Evolutionary conservation across 169 alveolate genomes (phyloP), one percentile per base, ranked within the genome.

Genomic region (Theileria orientalis): DNA sequence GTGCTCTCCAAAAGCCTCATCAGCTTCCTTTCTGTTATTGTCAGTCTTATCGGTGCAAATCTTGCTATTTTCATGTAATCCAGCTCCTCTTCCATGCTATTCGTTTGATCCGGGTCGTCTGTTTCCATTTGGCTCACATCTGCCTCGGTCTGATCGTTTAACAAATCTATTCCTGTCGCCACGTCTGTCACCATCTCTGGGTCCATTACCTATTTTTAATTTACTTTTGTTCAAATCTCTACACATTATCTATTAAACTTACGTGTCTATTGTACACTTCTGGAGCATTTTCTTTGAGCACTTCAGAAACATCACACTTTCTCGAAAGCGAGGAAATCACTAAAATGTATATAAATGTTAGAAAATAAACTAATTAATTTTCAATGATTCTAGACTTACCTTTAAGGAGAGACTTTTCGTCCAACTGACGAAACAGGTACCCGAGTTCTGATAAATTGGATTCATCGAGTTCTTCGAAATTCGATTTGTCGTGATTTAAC

Each of bases 1-100:
- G 98, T 79, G 49, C 96, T 91, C 66, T 94, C 98, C 41, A 94
- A 74, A 37, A 94, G 76, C 25, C 95, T 85, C 70, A 94, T 79
- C 47, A 91, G 84, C 32, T 88, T 83, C 27, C 98, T 70, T 70
- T 94, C 97, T 5, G 47, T 62, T 19, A 60, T 46, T 0, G 74
- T 56, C 14, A 82, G 76, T 30, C 89, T 8, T 44, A 82, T 35
- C 1, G 89, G 89, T 13, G 84, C 82, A 16, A 37, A 68, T 60
- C 73, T 82, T 5, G 89, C 89, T 25, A 82, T 49, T 3, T 44
- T 52, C 0, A 67, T 14, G 57, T 21, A 82, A 52, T 82, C 74
- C 23, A 57, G 69, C 27, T 27, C 32, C 23, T 21, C 76, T 8
- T 74, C 61, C 5, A 23, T 19, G 19, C 21, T 25, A 23, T 52